Conservation (phyloP, 768 basidiomycete species). For the Suillus bovinus region DNA sequence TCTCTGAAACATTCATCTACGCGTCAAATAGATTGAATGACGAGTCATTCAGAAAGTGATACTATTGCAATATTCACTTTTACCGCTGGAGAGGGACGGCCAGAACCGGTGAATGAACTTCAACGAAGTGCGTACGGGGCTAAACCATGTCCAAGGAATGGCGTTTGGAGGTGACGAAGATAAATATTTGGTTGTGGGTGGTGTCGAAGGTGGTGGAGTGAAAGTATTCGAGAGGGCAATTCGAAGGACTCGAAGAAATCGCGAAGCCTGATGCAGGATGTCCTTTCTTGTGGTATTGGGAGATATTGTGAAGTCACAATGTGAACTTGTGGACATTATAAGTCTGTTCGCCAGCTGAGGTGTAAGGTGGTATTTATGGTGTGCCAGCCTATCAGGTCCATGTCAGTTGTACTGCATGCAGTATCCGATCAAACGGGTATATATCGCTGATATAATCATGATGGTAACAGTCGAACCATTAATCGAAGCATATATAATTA, state of each 20-base stretch:
- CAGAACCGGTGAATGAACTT: conserved; percentile 54
- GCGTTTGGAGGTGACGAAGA: conserved; percentile 61
- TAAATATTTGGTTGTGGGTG: conserved; percentile 65
- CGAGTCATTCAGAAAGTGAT: conserved; percentile 64
- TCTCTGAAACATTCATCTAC: conserved; percentile 62
- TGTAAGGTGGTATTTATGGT: neutral
- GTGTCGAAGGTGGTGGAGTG: conserved; percentile 62
- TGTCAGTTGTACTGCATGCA: neutral
- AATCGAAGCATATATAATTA: neutral
- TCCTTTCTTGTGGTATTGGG: conserved; percentile 41
- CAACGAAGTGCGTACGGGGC: conserved; percentile 66
- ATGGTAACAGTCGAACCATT: neutral
- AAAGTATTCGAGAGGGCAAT: conserved; percentile 71
- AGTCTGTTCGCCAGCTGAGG: neutral
- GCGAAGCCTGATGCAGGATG: conserved; percentile 44
- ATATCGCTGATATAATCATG: neutral
- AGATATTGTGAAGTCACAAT: neutral
- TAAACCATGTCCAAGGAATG: conserved; percentile 72
- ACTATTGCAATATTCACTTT: conserved; percentile 69
- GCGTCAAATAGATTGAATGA: conserved; percentile 78
- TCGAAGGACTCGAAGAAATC: conserved; percentile 50
- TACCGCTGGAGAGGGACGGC: conserved; percentile 39
- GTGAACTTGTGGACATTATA: neutral
- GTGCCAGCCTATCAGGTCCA: neutral
- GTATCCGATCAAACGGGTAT: neutral